phyloP scores from a whole-genome alignment of 2,329 filamentous ascomycete genomes.

The Shiraia bambusicola region DNA sequence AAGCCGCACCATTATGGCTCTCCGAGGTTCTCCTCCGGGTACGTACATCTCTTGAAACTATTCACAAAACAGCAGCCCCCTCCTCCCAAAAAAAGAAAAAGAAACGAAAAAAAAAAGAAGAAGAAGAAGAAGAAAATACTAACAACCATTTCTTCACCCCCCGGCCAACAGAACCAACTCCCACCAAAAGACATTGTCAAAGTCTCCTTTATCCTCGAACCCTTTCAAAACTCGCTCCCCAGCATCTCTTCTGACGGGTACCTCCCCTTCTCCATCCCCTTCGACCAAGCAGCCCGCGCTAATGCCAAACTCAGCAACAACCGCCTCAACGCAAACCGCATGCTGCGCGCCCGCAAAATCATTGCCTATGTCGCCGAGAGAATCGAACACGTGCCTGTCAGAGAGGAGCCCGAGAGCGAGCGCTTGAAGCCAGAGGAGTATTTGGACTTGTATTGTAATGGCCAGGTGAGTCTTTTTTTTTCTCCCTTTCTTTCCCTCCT shows the following conservation, averaged over 20 bases:
- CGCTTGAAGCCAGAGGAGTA: slow-evolving; percentile 82
- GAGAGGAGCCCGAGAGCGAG: slow-evolving; percentile 55
- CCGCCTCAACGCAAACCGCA: slow-evolving; percentile 91
- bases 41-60: slow-evolving; percentile 27
- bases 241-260: slow-evolving; percentile 73
- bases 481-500: neutral
- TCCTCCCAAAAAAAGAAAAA: too few species aligned
- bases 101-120: too few species aligned
- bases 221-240: slow-evolving; percentile 73
- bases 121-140: neutral
- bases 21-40: slow-evolving; percentile 79
- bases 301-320: slow-evolving; percentile 63
- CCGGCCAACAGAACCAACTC: slow-evolving; percentile 64
- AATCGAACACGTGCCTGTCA: slow-evolving; percentile 70
- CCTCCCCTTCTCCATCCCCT: slow-evolving; percentile 32
- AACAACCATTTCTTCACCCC: too few species aligned
- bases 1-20: slow-evolving; percentile 86
- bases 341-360: slow-evolving; percentile 95
- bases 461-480: slow-evolving; percentile 64
- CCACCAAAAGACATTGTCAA: slow-evolving; percentile 91
- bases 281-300: slow-evolving; percentile 28
- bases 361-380: slow-evolving; percentile 88
- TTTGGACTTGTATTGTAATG: slow-evolving; percentile 91
- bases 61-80: neutral
- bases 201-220: slow-evolving; percentile 89